phyloP scores from a whole-genome alignment of 805 yeast species.

The Candida odintsovae region DNA sequence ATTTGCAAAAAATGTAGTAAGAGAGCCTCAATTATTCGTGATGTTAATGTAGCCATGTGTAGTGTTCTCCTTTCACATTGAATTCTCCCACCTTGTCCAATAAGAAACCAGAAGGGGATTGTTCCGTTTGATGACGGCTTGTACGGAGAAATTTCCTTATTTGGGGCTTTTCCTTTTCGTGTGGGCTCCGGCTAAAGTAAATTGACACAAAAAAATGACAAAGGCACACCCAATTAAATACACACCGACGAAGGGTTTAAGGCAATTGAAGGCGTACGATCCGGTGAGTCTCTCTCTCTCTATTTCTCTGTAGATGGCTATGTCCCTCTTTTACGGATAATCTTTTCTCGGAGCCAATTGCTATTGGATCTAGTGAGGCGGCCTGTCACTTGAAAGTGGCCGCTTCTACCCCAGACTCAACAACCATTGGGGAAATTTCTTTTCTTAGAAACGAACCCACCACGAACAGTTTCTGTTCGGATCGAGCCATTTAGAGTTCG shows the following conservation, averaged over 20 bases:
- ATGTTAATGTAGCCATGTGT: background rate
- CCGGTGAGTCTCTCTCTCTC: too few relatives aligned
- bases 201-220: background rate
- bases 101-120: background rate
- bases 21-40: background rate
- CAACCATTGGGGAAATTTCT: background rate
- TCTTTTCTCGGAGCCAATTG: background rate
- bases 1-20: too few relatives aligned
- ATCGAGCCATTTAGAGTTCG: background rate
- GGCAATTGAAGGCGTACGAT: too few relatives aligned
- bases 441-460: too few relatives aligned
- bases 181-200: background rate
- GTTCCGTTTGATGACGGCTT: background rate
- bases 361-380: background rate
- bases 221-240: background rate
- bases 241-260: too few relatives aligned
- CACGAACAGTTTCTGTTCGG: background rate
- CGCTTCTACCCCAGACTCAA: background rate
- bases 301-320: too few relatives aligned
- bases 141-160: background rate
- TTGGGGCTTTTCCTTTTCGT: background rate
- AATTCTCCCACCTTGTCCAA: background rate
- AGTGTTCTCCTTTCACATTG: background rate
- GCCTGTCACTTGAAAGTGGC: too few relatives aligned
- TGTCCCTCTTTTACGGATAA: too few relatives aligned